A percentile compares a stretch with the other conserved stretches of the same genome.
phyloP scores from a whole-genome alignment of 2,329 filamentous ascomycete species.

The Colletotrichum sojae region DNA sequence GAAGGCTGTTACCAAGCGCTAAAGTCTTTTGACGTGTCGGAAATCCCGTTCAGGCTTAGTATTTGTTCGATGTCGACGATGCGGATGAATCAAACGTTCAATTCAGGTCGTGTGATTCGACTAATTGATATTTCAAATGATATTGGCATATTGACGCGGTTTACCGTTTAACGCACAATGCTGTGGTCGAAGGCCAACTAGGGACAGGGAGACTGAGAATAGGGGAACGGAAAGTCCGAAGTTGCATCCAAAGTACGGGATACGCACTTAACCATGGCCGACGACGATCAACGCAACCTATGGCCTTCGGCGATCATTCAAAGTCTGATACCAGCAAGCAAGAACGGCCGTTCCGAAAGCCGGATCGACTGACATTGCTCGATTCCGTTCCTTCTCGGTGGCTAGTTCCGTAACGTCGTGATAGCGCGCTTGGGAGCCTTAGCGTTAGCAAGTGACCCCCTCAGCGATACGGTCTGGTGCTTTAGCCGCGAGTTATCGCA shows the following conservation, averaged over 20 bases:
- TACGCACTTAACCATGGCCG: too few species aligned
- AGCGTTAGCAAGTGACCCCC: too few species aligned
- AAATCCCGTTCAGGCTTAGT: not conserved
- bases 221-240: not conserved
- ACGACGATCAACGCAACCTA: too few species aligned
- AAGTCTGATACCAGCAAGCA: too few species aligned
- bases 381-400: not conserved
- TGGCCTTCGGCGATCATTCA: too few species aligned
- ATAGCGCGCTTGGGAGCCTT: too few species aligned
- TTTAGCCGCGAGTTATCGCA: not conserved
- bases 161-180: not conserved
- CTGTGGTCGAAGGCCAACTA: not conserved
- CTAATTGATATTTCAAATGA: constrained; percentile 8
- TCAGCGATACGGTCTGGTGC: not conserved
- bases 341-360: constrained; percentile 9
- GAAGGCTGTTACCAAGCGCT: not conserved
- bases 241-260: not conserved
- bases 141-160: not conserved
- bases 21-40: not conserved
- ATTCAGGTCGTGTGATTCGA: not conserved
- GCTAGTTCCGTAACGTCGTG: not conserved
- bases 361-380: not conserved
- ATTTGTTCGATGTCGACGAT: not conserved
- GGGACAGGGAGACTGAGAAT: not conserved
- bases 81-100: too few species aligned